Base-by-base conservation (phyloP, 2,329 filamentous ascomycete genomes). In the Pochonia chlamydosporia region DNA sequence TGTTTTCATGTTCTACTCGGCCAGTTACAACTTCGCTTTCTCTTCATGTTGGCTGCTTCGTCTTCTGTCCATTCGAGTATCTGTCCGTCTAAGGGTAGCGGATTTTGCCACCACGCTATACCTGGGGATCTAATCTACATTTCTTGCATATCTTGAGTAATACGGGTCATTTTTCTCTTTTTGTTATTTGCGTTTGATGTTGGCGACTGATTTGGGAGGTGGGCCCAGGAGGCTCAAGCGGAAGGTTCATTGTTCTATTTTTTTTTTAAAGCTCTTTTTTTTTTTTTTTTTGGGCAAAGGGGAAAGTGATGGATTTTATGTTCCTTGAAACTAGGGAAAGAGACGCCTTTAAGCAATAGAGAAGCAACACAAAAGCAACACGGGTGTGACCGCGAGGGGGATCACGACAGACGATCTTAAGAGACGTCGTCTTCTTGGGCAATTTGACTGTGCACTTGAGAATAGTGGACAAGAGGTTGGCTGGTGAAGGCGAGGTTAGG, bases 171-270 rank as follows among this genome's bases (percentile, higher is more conserved):
- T 55, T 47, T 49, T 51, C 45, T 35, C 44, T 47, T 56, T 50
- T 52, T 56, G 37, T 50, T 53, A 43, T 47, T 50, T 51, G 50
- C 31, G 4, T 11, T n/a, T 43, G 11, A 24, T 26, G 16, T 6
- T 13, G 37, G 45, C 33, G 33, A 25, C 35, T 39, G 45, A 33
- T 31, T 41, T 18, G 28, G 57, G 54, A 54, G 54, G 50, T 54
- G 54, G 61, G 59, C 63, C 63, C 63, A 55, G 63, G 63, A 53
- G 63, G 63, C 60, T 63, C 58, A 52, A 50, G 44, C 53, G 55
- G 33, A 28, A 26, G 13, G 21, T 23, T 25, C 16, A n/a, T 25
- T 18, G 14, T 33, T 40, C 20, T 31, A n/a, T 44, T 33, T 44
- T 11, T 26, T 41, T 5, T 26, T 40, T 31, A n/a, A n/a, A n/a